Percentiles rank a stretch among this genome's conserved stretches.
Conservation (phyloP, 1,139 yeast genomes). For the Kodamaea sp. region DNA sequence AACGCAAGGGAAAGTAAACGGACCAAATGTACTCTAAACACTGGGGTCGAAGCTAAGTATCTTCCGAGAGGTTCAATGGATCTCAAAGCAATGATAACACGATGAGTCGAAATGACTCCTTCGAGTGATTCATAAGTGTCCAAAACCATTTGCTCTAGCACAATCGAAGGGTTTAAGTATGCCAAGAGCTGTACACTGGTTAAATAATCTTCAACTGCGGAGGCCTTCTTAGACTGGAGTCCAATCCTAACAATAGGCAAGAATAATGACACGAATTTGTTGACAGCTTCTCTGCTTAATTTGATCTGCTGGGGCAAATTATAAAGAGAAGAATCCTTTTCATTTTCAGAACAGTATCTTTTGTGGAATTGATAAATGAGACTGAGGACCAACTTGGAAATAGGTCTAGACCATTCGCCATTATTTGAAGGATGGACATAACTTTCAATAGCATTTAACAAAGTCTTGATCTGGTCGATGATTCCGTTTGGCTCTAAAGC, state of each 20-base stretch:
- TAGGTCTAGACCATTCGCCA: constrained; percentile 80
- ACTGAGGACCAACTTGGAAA: constrained; percentile 63
- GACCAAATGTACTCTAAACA: constrained; percentile 77
- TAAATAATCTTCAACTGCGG: constrained; percentile 61
- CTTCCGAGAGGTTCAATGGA: constrained; percentile 68
- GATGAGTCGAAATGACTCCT: constrained; percentile 78
- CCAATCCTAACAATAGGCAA: constrained; percentile 68
- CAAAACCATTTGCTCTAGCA: constrained; percentile 64
- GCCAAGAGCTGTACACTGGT: constrained; percentile 65
- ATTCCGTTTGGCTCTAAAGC: constrained; percentile 46
- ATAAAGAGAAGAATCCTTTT: constrained; percentile 39
- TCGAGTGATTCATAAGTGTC: constrained; percentile 86
- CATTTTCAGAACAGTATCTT: constrained; percentile 52
- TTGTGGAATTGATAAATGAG: constrained; percentile 60
- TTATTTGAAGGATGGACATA: constrained; percentile 89
- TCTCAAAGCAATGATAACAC: constrained; percentile 74
- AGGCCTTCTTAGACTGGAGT: constrained; percentile 70
- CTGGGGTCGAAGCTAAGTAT: constrained; percentile 63
- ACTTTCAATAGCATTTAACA: constrained; percentile 74
- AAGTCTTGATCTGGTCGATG: constrained; percentile 52
- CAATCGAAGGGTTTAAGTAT: constrained; percentile 58
- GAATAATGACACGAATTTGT: constrained; percentile 55
- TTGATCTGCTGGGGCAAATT: constrained; percentile 49
- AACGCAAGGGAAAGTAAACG: constrained; percentile 68
- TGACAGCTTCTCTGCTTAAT: constrained; percentile 43